These are phyloP conservation scores for Phlebopus sp. DNA, from an alignment of 1,284 basidiomycete species.

Conservation along the genomic window DNA sequence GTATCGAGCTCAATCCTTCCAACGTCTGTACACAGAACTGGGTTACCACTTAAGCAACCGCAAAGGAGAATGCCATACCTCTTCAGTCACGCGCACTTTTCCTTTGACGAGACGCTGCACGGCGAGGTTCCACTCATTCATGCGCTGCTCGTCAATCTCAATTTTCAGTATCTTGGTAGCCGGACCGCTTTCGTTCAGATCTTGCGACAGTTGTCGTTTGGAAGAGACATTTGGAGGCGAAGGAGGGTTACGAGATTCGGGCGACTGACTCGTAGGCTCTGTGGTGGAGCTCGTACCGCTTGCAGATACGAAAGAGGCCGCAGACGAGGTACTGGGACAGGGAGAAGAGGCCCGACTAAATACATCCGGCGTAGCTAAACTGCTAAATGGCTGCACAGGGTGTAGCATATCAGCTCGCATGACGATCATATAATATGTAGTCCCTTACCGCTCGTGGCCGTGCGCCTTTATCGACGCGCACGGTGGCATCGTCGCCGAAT, in stretches of 20 bases:
- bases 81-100: conserved; percentile 23
- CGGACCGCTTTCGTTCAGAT: neutral
- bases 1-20: conserved; percentile 24
- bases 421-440: neutral
- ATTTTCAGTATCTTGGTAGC: neutral
- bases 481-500: conserved; percentile 20
- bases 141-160: conserved; percentile 7
- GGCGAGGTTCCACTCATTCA: conserved; percentile 15
- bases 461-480: conserved; percentile 24
- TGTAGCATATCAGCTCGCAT: neutral
- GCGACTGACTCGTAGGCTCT: conserved; percentile 19
- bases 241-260: conserved; percentile 1
- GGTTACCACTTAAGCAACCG: neutral
- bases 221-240: neutral
- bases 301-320: conserved; percentile 4
- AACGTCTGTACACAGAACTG: conserved; percentile 17
- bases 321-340: conserved; percentile 6
- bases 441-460: conserved; percentile 21
- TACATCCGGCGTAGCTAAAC: conserved; percentile 12
- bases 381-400: conserved; percentile 12
- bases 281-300: conserved; percentile 15
- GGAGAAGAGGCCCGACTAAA: conserved; percentile 7
- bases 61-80: conserved; percentile 15
- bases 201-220: neutral
- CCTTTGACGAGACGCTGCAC: conserved; percentile 33